Base-by-base conservation (phyloP, 2,329 filamentous ascomycete genomes). In the Chaetothyriales sp. region DNA sequence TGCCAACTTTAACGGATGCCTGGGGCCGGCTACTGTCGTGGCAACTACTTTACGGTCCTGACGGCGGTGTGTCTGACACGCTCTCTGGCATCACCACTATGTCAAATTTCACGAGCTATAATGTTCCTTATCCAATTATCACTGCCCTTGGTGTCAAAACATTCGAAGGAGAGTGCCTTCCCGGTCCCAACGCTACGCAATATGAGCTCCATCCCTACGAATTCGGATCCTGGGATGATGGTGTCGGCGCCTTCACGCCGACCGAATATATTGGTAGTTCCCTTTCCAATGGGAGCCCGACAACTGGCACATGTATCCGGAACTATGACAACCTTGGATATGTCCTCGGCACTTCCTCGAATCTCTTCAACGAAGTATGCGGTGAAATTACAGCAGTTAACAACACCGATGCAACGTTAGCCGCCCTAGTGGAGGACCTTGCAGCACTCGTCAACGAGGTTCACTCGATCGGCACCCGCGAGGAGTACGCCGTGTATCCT, bases 141-240 rank as follows among this genome's bases (percentile, higher is more conserved):
- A 72, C 70, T 1, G 61, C 69, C 4, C 57, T 69, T 7, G 67
- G 55, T 33, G 63, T 67, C 22, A 66, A 67, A 47, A 65, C 61
- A 33, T 63, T 56, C 46, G 54, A 63, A 5, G 67, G 66, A 20
- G 61, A 69, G 53, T 74, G 72, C 57, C 22, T 48, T 1, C 68
- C 66, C 2, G 57, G 53, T 1, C 29, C 55, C 18, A 82, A 82
- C 65, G 75, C 77, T 13, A 80, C 80, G 47, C 73, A 80, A 20
- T 85, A 77, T 60, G 82, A 85, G 60, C 79, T 85, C 65, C 75
- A 72, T 54, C 80, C 82, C 1, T 84, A 74, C 66, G 82, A 85
- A 63, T 77, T 83, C 56, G 82, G 82, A 55, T 76, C 73, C 18
- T 84, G 76, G 68, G 82, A 85, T 62, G 67, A 69, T 0, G 78